Evolutionary conservation across 192 early-diverging fungal species (phyloP).

Genomic region (Anaeromyces robustus): DNA sequence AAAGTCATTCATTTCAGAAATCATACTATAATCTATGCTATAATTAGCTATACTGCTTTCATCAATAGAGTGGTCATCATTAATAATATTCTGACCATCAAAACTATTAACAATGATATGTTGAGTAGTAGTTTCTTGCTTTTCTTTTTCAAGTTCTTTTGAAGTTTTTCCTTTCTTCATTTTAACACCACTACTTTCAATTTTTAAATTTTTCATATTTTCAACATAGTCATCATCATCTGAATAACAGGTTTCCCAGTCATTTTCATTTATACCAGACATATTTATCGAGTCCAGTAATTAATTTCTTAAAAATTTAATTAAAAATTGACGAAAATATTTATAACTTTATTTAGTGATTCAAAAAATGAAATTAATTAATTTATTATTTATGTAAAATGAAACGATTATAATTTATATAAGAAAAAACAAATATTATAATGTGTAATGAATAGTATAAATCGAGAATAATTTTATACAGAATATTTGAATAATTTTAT

Average conservation of each 20-base stretch:
- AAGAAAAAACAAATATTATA: too few relatives aligned
- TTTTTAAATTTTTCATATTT: background rate
- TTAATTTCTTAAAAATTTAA: too few relatives aligned
- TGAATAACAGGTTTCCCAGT: background rate
- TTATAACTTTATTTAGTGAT: too few relatives aligned
- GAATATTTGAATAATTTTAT: too few relatives aligned
- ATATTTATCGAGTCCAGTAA: background rate
- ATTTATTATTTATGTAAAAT: too few relatives aligned
- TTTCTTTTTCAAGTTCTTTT: background rate
- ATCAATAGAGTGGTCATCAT: background rate
- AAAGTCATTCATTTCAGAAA: background rate
- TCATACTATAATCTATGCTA: background rate
- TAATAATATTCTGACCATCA: background rate
- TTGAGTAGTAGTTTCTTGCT: background rate
- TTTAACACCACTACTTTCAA: background rate
- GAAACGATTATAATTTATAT: too few relatives aligned
- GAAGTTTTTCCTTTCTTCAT: background rate
- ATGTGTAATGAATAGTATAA: too few relatives aligned
- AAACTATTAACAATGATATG: background rate
- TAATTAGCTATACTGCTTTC: background rate
- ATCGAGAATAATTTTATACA: too few relatives aligned
- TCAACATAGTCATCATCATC: background rate
- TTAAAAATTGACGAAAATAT: too few relatives aligned
- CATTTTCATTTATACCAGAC: background rate
- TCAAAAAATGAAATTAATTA: too few relatives aligned